Percentiles rank a stretch among this genome's conserved stretches.
These are phyloP conservation scores for Populus pruinosa DNA, from an alignment of 345 rosid species.

Conservation along the genomic window DNA sequence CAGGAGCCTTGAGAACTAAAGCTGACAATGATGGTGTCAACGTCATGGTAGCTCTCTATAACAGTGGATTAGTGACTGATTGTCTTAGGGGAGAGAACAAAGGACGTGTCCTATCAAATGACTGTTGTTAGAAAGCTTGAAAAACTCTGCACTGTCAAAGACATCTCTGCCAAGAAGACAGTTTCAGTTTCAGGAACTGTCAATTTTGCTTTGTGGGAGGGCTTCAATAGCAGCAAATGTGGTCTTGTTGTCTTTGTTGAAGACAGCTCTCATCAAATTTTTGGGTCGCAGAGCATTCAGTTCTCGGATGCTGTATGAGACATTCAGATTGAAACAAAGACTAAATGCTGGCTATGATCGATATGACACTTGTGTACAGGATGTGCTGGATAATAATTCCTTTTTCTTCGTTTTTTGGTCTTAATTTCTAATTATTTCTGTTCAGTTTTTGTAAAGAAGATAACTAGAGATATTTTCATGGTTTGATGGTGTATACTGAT, in stretches of 20 bases:
- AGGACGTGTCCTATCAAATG: constrained; percentile 69
- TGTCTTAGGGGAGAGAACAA: constrained; percentile 70
- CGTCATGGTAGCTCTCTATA: constrained; percentile 77
- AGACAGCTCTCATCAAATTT: constrained; percentile 58
- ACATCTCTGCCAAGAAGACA: constrained; percentile 51
- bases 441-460: not conserved
- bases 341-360: not conserved
- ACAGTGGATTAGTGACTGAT: constrained; percentile 63
- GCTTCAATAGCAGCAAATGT: constrained; percentile 64
- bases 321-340: not conserved
- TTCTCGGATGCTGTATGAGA: constrained; percentile 55
- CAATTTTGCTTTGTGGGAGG: constrained; percentile 66
- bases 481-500: not conserved
- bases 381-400: constrained; percentile 16
- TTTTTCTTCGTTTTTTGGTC: not conserved
- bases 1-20: constrained; percentile 54
- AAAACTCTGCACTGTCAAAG: constrained; percentile 65
- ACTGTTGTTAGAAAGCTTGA: constrained; percentile 78
- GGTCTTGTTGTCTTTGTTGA: constrained; percentile 64
- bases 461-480: not conserved
- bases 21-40: constrained; percentile 53
- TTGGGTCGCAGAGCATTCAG: constrained; percentile 63
- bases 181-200: constrained; percentile 61
- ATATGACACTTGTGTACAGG: constrained; percentile 26
- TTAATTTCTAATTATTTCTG: too few species aligned